phyloP scores from a whole-genome alignment of 2,329 filamentous ascomycete genomes.

The Colletotrichum truncatum region DNA sequence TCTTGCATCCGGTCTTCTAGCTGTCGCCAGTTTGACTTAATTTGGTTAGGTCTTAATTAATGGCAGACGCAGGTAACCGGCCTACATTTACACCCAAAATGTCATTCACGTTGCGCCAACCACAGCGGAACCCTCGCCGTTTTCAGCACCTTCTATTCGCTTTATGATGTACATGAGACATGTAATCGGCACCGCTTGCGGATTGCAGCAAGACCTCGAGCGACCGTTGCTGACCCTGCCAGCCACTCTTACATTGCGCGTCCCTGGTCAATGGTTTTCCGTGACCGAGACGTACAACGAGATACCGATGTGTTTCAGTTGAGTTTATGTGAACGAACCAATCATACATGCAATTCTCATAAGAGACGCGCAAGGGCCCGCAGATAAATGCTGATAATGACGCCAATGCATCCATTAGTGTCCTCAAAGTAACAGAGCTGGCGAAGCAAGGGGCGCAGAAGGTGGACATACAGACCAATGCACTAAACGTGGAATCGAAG shows the following conservation, averaged over 20 bases:
- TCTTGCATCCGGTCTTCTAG: background rate
- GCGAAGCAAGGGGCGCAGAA: constrained; percentile 10
- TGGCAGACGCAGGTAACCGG: constrained; percentile 4
- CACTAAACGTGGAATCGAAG: background rate
- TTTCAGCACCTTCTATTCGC: background rate
- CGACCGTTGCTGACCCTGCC: background rate
- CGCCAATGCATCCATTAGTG: background rate
- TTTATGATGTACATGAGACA: background rate
- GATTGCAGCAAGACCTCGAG: background rate
- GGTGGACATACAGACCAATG: background rate
- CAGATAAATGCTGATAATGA: background rate
- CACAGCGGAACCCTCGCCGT: background rate
- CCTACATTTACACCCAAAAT: background rate
- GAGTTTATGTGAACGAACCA: background rate
- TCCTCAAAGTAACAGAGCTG: background rate
- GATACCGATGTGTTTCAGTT: background rate
- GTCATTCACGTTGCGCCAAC: background rate
- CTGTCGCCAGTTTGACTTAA: background rate
- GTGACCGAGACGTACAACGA: background rate
- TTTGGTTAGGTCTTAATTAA: background rate
- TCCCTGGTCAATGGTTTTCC: background rate
- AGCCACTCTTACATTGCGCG: background rate
- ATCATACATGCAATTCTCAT: too few relatives aligned
- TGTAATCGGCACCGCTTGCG: background rate
- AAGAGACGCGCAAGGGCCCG: background rate